Conservation (phyloP, 2,329 filamentous ascomycete genomes). For the Ampelomyces quisqualis region DNA sequence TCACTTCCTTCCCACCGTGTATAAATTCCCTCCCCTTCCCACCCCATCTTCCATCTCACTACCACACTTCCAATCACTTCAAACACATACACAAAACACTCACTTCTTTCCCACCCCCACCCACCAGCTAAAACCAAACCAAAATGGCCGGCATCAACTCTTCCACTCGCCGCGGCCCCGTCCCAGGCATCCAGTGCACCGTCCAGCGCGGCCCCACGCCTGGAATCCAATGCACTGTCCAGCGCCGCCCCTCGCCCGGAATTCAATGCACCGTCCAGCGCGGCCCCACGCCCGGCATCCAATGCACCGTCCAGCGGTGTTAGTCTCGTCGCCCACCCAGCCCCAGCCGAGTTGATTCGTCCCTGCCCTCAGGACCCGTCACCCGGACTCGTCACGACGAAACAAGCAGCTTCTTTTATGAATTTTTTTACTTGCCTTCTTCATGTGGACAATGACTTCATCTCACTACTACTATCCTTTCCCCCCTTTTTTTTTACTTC, state of each 20-base stretch:
- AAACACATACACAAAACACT: too few relatives aligned
- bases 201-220: not conserved
- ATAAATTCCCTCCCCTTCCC: not conserved
- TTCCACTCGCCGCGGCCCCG: not conserved
- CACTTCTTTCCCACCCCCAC: not conserved
- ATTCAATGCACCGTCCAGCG: not conserved
- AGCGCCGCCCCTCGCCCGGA: not conserved
- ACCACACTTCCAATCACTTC: not conserved
- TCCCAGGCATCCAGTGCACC: not conserved
- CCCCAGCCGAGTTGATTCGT: too few relatives aligned
- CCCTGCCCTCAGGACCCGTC: too few relatives aligned
- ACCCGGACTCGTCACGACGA: not conserved
- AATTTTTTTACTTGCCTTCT: too few relatives aligned
- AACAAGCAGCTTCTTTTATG: too few relatives aligned
- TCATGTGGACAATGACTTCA: too few relatives aligned
- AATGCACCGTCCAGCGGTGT: not conserved
- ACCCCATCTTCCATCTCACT: not conserved
- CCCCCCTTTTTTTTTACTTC: too few relatives aligned
- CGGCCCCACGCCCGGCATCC: not conserved
- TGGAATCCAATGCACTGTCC: not conserved
- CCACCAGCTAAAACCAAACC: not conserved
- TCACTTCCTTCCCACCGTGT: too few relatives aligned
- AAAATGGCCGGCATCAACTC: not conserved
- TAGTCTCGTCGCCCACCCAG: not conserved
- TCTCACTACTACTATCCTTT: too few relatives aligned